phyloP scores from a whole-genome alignment of 2,329 filamentous ascomycete species.

The Huntiella decipiens region DNA sequence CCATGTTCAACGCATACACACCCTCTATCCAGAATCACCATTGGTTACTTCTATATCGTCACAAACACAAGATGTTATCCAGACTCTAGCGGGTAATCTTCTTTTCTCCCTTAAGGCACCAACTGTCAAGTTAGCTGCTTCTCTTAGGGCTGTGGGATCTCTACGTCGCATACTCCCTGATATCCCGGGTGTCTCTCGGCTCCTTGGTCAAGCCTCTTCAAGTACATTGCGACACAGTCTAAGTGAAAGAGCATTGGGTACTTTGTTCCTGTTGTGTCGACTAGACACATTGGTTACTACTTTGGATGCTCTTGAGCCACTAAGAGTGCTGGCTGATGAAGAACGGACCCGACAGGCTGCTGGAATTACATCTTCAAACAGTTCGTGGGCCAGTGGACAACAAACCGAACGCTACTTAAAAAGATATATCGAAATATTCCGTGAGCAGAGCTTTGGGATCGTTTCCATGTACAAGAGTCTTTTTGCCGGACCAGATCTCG shows the following conservation, averaged over 20 bases:
- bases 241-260: conserved; percentile 51
- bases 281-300: conserved; percentile 62
- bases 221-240: conserved; percentile 4
- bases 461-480: conserved; percentile 88
- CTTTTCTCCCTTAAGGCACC: conserved; percentile 59
- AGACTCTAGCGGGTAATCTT: conserved; percentile 69
- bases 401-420: conserved; percentile 92
- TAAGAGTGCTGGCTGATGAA: conserved; percentile 77
- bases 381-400: conserved; percentile 49
- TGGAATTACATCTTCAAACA: conserved; percentile 10
- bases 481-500: conserved; percentile 33
- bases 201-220: conserved; percentile 2
- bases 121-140: conserved; percentile 69
- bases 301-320: conserved; percentile 64
- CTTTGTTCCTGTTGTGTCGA: conserved; percentile 73
- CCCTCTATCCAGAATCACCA: conserved; percentile 61
- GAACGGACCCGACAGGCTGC: conserved; percentile 38
- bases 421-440: conserved; percentile 89
- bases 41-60: conserved; percentile 52
- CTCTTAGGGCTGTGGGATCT: conserved; percentile 82
- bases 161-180: conserved; percentile 73
- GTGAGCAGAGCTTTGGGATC: conserved; percentile 91
- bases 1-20: conserved; percentile 75
- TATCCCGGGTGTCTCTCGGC: conserved; percentile 13
- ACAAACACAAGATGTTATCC: conserved; percentile 76